Base-by-base conservation (phyloP, 306 rosid species). In the Corylus heterophylla region DNA sequence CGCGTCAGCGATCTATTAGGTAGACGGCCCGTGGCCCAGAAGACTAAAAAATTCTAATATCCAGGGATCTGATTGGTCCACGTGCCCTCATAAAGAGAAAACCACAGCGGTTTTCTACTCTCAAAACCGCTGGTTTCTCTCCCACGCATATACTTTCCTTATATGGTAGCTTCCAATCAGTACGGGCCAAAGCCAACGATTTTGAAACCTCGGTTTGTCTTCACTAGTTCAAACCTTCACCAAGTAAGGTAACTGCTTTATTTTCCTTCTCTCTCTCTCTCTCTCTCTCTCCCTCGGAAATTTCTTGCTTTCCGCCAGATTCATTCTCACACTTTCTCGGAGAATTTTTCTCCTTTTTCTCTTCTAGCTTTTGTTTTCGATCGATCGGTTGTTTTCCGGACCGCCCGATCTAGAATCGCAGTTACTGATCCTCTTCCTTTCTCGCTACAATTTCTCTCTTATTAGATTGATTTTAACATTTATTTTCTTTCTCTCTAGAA, bases 1-100 rank as follows among this genome's bases (percentile, higher is more conserved):
- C 97, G 93, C 93, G 98, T 93, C 95, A 73, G 54, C 18, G 78
- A 82, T 67, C 58, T 48, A 85, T 78, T 72, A 76, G 83, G 82
- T 20, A 63, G 78, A 48, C 68, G 81, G 83, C 91, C 76, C 80
- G 2, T 7, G 11, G 25, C 44, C 75, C 18, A 81, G 42, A 54
- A 35, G 42, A 48, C 64, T 62, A 74, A 22, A 55, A 68, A 0
- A 50, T 20, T 17, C 78, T 20, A 20, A 71, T 70, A 29, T 2
- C 3, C 6, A 68, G 20, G 55, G 58, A 29, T 1, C 50, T 56
- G 59, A 89, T 90, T 93, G 90, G 91, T 63, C 90, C 91, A 90
- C 89, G 88, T 93, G 83, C 0, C 52, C 71, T 3, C 0, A 8
- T 11, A 4, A 10, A 4, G 0, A 0, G 1, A 48, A 90, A 83